Evolutionary conservation across 352 stramenopile genomes (phyloP).

Genomic region (Phytophthora ohioensis): DNA sequence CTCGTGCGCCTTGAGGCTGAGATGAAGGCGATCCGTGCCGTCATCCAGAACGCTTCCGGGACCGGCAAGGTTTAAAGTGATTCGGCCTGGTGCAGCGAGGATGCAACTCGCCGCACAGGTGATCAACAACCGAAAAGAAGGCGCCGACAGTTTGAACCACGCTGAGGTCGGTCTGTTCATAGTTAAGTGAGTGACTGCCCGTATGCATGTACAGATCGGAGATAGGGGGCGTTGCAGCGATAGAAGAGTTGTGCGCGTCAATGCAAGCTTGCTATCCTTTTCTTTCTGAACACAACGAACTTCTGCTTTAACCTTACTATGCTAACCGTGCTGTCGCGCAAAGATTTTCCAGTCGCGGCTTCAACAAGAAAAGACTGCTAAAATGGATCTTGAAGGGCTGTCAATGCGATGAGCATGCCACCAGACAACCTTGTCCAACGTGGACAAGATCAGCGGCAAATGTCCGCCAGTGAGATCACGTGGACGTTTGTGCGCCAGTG

Average conservation of each 20-base stretch:
- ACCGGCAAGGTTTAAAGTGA: conserved; percentile 33
- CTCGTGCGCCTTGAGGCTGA: conserved; percentile 70
- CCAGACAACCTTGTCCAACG: neutral
- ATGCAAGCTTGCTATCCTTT: conserved; percentile 32
- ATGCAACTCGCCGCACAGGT: neutral
- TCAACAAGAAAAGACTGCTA: neutral
- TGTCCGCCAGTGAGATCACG: neutral
- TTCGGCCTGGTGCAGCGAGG: conserved; percentile 4
- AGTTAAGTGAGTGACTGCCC: conserved; percentile 26
- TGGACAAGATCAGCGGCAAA: neutral
- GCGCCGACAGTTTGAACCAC: conserved; percentile 19
- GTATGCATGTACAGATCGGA: conserved; percentile 24
- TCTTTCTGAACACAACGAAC: conserved; percentile 4
- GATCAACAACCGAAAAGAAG: conserved; percentile 7
- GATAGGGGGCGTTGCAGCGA: conserved; percentile 18
- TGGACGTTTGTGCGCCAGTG: neutral
- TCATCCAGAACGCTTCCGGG: conserved; percentile 63
- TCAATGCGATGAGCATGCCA: neutral
- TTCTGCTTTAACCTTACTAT: neutral
- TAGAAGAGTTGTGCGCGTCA: conserved; percentile 33
- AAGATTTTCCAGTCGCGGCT: neutral
- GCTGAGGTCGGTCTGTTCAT: conserved; percentile 36
- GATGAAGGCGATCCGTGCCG: conserved; percentile 72
- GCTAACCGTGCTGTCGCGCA: too few relatives aligned
- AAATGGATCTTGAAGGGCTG: conserved; percentile 1